Evolutionary conservation across 2,329 filamentous ascomycete genomes (phyloP).

Genomic region (Diplocarpon rosae): DNA sequence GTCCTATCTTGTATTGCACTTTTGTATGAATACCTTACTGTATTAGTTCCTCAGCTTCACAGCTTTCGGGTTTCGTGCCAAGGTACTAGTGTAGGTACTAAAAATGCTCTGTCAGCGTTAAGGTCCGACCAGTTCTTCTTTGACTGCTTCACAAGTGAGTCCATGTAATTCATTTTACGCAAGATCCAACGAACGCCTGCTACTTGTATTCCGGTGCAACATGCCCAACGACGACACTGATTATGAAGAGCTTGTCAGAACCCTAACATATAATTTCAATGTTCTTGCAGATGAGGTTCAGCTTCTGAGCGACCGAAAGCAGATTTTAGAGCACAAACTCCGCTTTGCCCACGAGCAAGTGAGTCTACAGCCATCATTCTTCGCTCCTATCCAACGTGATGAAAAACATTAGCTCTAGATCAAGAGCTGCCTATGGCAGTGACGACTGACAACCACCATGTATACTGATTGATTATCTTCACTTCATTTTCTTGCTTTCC

Average conservation of each 20-base stretch:
- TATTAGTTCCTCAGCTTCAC: too few relatives aligned
- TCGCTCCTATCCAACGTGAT: conserved; percentile 28
- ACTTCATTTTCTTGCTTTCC: conserved; percentile 10
- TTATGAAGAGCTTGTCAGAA: conserved; percentile 37
- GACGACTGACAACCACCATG: conserved; percentile 50
- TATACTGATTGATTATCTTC: conserved; percentile 38
- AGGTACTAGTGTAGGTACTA: too few relatives aligned
- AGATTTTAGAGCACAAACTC: conserved; percentile 55
- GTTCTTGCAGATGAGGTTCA: conserved; percentile 55
- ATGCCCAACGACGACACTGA: conserved; percentile 24
- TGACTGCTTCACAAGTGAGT: too few relatives aligned
- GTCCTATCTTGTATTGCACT: too few relatives aligned
- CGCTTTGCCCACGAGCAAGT: conserved; percentile 58
- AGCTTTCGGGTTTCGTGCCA: too few relatives aligned
- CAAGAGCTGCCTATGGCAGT: conserved; percentile 52
- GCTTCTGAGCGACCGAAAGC: conserved; percentile 50
- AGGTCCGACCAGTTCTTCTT: too few relatives aligned
- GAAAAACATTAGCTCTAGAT: conserved; percentile 69
- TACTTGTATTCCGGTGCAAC: conserved; percentile 6
- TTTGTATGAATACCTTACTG: too few relatives aligned
- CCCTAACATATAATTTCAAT: conserved; percentile 53
- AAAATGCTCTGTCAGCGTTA: too few relatives aligned
- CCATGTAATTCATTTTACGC: too few relatives aligned
- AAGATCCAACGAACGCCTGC: too few relatives aligned
- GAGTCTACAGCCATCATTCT: conserved; percentile 25